phyloP scores from a whole-genome alignment of 495 filamentous ascomycete species.

The Trichoderma orchidacearum region DNA sequence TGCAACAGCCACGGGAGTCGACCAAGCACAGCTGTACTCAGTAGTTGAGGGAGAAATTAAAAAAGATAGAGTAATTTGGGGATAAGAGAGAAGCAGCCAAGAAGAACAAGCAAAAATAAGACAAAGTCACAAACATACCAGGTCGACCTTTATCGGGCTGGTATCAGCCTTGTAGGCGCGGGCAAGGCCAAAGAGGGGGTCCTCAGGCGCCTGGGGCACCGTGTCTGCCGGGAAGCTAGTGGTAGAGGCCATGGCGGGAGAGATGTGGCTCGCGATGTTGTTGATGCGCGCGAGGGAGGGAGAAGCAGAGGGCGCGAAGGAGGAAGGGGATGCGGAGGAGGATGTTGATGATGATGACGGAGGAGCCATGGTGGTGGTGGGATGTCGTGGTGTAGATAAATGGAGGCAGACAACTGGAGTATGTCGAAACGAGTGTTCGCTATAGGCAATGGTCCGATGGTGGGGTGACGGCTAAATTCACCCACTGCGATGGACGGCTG shows the following conservation, averaged over 20 bases:
- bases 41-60: too few species aligned
- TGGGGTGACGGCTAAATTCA: background rate
- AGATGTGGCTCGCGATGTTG: slow-evolving; percentile 27
- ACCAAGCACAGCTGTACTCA: background rate
- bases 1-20: background rate
- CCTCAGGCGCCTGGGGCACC: slow-evolving; percentile 85
- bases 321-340: slow-evolving; percentile 9
- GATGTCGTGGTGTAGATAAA: background rate
- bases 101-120: background rate
- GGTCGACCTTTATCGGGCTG: slow-evolving; percentile 79
- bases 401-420: background rate
- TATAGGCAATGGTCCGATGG: background rate
- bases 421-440: background rate
- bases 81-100: background rate
- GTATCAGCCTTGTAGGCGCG: slow-evolving; percentile 75
- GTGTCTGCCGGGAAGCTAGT: slow-evolving; percentile 65
- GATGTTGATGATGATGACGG: background rate
- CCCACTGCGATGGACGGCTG: too few species aligned
- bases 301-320: slow-evolving; percentile 8
- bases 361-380: background rate
- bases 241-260: slow-evolving; percentile 18
- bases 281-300: slow-evolving; percentile 28
- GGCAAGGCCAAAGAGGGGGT: slow-evolving; percentile 90
- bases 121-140: slow-evolving; percentile 25
- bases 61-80: background rate